Conservation (phyloP, 2,329 filamentous ascomycete genomes). For the Magnaporthiopsis poae region DNA sequence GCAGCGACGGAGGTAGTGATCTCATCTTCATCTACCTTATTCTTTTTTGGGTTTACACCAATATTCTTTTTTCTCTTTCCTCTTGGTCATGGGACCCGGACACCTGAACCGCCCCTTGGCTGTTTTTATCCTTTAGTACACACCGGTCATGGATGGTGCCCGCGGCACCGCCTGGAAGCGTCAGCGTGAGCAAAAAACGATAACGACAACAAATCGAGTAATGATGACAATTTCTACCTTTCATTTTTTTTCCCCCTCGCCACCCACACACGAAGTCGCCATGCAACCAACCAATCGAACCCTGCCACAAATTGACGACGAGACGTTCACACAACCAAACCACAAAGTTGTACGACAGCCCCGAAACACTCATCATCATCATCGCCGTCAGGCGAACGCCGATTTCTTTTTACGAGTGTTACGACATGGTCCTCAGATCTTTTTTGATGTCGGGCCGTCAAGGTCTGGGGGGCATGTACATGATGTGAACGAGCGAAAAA, state of each 20-base stretch:
- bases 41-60: neutral
- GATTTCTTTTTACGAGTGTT: neutral
- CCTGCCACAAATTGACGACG: neutral
- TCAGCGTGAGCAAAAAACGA: neutral
- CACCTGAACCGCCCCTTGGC: neutral
- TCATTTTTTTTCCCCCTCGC: neutral
- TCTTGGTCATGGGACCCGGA: neutral
- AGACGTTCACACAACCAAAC: neutral
- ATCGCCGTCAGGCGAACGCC: neutral
- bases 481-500: slow-evolving; percentile 3
- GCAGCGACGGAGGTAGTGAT: slow-evolving; percentile 9
- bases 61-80: neutral
- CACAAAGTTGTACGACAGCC: neutral
- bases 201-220: neutral
- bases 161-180: neutral
- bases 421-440: neutral
- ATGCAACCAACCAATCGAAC: neutral
- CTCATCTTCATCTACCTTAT: neutral
- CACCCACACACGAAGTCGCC: neutral
- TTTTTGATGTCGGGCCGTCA: neutral
- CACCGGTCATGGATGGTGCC: neutral
- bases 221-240: neutral
- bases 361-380: neutral
- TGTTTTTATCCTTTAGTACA: neutral
- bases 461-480: slow-evolving; percentile 1